Base-by-base conservation (phyloP, 805 yeast genomes). In the Ogataea pilisensis region DNA sequence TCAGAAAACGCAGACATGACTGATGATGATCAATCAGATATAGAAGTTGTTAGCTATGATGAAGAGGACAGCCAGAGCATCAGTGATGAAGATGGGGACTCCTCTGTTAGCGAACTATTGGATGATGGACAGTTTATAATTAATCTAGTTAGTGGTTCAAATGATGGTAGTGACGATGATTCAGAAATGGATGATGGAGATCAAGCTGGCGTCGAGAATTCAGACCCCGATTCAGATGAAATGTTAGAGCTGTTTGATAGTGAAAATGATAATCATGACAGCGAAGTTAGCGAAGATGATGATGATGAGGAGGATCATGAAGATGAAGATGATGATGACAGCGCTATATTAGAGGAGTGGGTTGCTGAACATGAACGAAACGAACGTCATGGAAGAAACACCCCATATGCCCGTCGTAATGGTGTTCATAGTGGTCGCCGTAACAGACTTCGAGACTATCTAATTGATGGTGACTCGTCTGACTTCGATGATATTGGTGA, bases 321-420 rank as follows among this genome's bases (percentile, higher is more conserved):
- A 6, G 39, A 43, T 33, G 43, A 35, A 11, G 49, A 54, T 12
- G 61, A 55, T 31, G 60, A 59, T 27, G 64, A 59, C 31, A 57
- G 62, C 38, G 58, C 50, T 0, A 58, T 61, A 33, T 43, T 61
- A 16, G 59, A 61, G 25, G 61, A 60, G 21, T 61, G 65, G 65
- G 39, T 60, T 9, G 55, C 54, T 3, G 63, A 61, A 27, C 56
- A 57, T 34, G 64, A 56, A 32, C 42, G 38, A 35, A 48, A 51
- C 18, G 56, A 53, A 31, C 43, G 50, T n/a, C 49, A 41, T 30
- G 45, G 54, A 43, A 43, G 49, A 28, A 41, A 22, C 26, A 22
- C 11, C 11, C 26, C 26, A 11, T 22, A 22, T 22, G 26, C 9
- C 11, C 26, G 42, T 3, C 33, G 39, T 3, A 34, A 35, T 16